phyloP scores from a whole-genome alignment of 192 early-diverging fungal species.

The Cladochytrium replicatum region DNA sequence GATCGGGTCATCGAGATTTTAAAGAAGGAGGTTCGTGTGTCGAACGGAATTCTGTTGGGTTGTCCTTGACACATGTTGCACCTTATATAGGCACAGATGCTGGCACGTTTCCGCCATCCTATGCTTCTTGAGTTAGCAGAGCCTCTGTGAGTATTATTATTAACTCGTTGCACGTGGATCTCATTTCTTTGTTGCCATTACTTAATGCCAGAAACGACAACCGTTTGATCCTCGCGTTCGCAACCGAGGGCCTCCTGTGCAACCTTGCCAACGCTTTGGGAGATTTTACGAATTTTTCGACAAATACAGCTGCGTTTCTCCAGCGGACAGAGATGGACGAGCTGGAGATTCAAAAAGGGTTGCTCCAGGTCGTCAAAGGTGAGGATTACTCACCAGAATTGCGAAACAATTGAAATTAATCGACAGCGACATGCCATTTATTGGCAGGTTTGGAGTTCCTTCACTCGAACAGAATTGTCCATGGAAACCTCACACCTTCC shows the following conservation, averaged over 20 bases:
- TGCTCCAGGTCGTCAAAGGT: constrained; percentile 47
- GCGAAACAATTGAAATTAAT: background rate
- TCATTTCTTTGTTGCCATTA: background rate
- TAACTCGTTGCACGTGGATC: too few species aligned
- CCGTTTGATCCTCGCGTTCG: constrained; percentile 57
- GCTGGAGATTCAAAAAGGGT: constrained; percentile 70
- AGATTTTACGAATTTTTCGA: constrained; percentile 34
- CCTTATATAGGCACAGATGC: background rate
- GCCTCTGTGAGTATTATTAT: constrained; percentile 35
- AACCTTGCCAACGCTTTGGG: constrained; percentile 52
- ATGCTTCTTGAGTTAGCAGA: constrained; percentile 64
- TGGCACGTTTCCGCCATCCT: constrained; percentile 62
- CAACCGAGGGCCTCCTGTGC: constrained; percentile 58
- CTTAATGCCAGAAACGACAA: constrained; percentile 31
- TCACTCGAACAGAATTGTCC: constrained; percentile 58
- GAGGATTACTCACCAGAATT: background rate
- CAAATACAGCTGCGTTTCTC: constrained; percentile 11
- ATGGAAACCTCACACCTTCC: constrained; percentile 63
- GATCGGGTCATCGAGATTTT: constrained; percentile 2
- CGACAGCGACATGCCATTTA: background rate
- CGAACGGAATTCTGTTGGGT: background rate
- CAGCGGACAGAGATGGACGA: constrained; percentile 61
- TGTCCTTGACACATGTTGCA: background rate
- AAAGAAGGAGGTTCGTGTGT: background rate
- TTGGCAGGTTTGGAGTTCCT: constrained; percentile 61